Evolutionary conservation across 257 asterid genomes (phyloP).

Genomic region (Nemophila menziesii): DNA sequence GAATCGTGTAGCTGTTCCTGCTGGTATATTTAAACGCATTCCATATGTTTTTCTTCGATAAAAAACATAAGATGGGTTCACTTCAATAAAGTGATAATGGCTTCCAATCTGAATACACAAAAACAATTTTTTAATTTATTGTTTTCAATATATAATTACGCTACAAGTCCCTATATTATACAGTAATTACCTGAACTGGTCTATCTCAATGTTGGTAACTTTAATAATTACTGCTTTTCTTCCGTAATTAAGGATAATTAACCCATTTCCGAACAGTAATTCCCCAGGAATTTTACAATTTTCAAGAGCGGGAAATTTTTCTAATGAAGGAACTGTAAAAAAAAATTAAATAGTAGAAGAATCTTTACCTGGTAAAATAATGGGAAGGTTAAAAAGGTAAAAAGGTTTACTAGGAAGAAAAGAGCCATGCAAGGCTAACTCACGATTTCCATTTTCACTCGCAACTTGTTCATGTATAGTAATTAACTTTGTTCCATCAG

Average conservation of each 20-base stretch:
- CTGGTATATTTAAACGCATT: conserved; percentile 83
- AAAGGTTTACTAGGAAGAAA: conserved; percentile 73
- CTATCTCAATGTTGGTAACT: conserved; percentile 78
- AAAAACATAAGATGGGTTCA: conserved; percentile 63
- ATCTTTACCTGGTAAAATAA: too few species aligned
- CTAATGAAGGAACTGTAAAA: conserved; percentile 75
- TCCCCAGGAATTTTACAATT: conserved; percentile 73
- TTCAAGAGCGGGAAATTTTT: conserved; percentile 61
- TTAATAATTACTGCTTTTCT: conserved; percentile 59
- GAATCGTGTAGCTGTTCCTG: conserved; percentile 88
- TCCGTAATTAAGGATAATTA: conserved; percentile 48
- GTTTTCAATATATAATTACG: too few species aligned
- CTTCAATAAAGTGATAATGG: conserved; percentile 93
- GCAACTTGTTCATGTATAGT: conserved; percentile 80
- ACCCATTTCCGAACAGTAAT: conserved; percentile 36
- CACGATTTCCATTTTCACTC: conserved; percentile 73
- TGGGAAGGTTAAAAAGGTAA: too few species aligned
- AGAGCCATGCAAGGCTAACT: conserved; percentile 86
- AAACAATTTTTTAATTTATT: too few species aligned
- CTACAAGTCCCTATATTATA: too few species aligned
- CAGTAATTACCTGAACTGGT: conserved; percentile 98
- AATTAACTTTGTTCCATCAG: conserved; percentile 89
- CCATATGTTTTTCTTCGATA: conserved; percentile 68
- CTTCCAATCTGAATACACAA: conserved; percentile 92
- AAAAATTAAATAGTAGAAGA: too few species aligned